Percentiles rank a stretch among this genome's conserved stretches.
Conservation (phyloP, 768 basidiomycete genomes). For the Tubosaeta sp. region DNA sequence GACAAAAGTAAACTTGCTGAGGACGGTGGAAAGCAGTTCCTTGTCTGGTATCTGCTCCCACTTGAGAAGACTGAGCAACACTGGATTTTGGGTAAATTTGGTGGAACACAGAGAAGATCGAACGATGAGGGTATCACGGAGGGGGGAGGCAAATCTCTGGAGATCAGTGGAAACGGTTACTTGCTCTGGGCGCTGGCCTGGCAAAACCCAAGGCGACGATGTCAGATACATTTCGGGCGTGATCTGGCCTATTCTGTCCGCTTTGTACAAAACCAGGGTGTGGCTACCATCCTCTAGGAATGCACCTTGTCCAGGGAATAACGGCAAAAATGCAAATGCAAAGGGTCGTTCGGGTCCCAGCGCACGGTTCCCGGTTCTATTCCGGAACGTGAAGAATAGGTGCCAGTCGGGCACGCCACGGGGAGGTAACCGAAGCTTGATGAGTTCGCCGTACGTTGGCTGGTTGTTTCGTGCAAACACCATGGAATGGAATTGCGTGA, state of each 20-base stretch:
- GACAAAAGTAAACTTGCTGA: constrained; percentile 86
- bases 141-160: constrained; percentile 58
- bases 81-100: constrained; percentile 84
- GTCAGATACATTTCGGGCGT: constrained; percentile 68
- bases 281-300: constrained; percentile 91
- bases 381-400: constrained; percentile 90
- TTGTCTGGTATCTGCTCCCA: constrained; percentile 73
- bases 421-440: constrained; percentile 78
- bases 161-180: constrained; percentile 55
- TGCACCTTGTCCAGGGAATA: constrained; percentile 70
- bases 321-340: constrained; percentile 88
- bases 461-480: constrained; percentile 85
- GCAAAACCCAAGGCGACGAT: constrained; percentile 55
- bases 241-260: constrained; percentile 63
- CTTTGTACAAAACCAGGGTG: constrained; percentile 76
- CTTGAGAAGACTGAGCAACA: constrained; percentile 71
- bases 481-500: constrained; percentile 84
- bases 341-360: constrained; percentile 67
- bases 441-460: constrained; percentile 89
- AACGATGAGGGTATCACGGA: constrained; percentile 75
- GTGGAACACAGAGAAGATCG: constrained; percentile 92
- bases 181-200: constrained; percentile 59
- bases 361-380: constrained; percentile 54
- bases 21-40: constrained; percentile 62
- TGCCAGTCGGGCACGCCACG: constrained; percentile 76